Evolutionary conservation across 192 early-diverging fungal species (phyloP), one percentile per base, ranked within the genome.

Genomic region (Linnemannia hyalina): DNA sequence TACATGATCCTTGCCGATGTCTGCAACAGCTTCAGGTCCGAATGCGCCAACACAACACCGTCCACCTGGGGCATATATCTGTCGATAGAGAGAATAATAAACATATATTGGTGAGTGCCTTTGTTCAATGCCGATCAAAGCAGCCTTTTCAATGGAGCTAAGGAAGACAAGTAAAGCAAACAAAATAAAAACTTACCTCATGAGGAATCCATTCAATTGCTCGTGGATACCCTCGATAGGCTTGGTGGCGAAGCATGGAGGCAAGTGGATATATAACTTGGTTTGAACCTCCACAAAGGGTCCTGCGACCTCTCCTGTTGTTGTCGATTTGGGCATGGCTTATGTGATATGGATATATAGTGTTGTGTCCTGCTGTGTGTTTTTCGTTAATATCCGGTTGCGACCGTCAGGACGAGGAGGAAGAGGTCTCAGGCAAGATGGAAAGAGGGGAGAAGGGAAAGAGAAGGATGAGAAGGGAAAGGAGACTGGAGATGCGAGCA

Each of bases 31-130:
- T 93, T 87, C 52, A 97, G 89, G 73, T 97, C 92, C 3, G 93
- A 91, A 87, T 97, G 98, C 1, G 95, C 88, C 9, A 99, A 83
- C 8, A 98, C 93, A 46, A 99, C 94, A 52, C 97, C 97, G 73
- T 95, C 94, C 7, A 98, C 90, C 81, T 97, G 95, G 23, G 95
- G 94, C 68, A 98, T 92, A 89, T 95, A 95, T 83, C 95, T 96
- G 82, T 76, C 57, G 4, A 35, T 65, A 3, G 11, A 16, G 69
- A 1, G 2, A 2, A 70, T 11, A 13, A 70, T 2, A 18, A 40
- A 7, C 49, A 22, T 52, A 52, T 49, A 5, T 46, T 11, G 40
- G 29, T 65, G 29, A 65, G 60, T 32, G 32, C 29, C 11, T 32
- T 68, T 68, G 15, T 3, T 36, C 36, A 40, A 60, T 3, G 52